A percentile compares a stretch with the other conserved stretches of the same genome.
Evolutionary conservation across 345 rosid species (phyloP).

Genomic region (Eucalyptus lansdowneana): DNA sequence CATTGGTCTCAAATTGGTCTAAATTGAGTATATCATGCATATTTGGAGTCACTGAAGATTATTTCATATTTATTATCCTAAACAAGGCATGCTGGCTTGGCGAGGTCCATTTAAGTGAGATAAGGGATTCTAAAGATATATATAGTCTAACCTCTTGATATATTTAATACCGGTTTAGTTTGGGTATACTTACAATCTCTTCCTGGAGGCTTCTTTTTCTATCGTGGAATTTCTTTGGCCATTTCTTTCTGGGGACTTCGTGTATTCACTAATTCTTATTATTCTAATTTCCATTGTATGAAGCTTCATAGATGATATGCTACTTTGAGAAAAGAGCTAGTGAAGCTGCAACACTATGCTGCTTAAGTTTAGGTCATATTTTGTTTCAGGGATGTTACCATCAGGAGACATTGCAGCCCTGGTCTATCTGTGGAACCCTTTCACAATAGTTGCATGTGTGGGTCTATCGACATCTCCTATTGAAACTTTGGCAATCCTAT

Average conservation of each 20-base stretch:
- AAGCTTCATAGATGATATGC: neutral
- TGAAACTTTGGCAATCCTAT: conserved; percentile 59
- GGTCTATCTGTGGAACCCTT: conserved; percentile 87
- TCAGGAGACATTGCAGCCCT: conserved; percentile 83
- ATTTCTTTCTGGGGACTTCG: neutral
- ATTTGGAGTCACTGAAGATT: neutral
- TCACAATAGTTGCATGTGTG: conserved; percentile 69
- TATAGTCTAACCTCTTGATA: neutral
- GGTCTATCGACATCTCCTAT: conserved; percentile 84
- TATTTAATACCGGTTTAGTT: neutral
- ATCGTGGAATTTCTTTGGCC: neutral
- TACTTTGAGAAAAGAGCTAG: neutral
- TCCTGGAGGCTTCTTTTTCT: neutral
- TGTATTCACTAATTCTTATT: neutral
- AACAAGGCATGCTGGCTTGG: neutral
- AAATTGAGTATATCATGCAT: neutral
- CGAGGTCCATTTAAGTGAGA: neutral
- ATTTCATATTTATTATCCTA: neutral
- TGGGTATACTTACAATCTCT: neutral
- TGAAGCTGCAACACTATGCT: neutral
- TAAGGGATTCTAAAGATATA: neutral
- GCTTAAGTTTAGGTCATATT: neutral
- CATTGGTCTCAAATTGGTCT: neutral
- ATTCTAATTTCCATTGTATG: neutral
- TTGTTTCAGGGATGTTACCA: conserved; percentile 32